These are phyloP conservation scores for Tetrapyrgos nigripes DNA, from an alignment of 1,284 basidiomycete genomes.

Conservation along the genomic window DNA sequence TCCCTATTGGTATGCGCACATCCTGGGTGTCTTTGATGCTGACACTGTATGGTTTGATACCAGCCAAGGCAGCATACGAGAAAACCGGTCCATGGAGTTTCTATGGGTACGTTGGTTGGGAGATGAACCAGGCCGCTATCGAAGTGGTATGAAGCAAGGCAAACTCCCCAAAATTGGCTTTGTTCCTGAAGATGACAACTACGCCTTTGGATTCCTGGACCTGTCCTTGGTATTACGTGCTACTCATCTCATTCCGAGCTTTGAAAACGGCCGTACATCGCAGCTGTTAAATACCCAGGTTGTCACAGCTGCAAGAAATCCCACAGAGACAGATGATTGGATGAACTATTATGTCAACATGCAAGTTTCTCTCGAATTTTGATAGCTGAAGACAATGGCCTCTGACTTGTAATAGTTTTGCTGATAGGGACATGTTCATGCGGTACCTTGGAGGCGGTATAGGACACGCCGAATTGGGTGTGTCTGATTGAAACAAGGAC, in stretches of 20 bases:
- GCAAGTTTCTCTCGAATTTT: background rate
- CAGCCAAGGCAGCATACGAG: background rate
- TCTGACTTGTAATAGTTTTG: background rate
- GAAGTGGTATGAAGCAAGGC: background rate
- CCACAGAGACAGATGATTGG: background rate
- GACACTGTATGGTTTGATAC: background rate
- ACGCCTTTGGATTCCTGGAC: slow-evolving; percentile 6
- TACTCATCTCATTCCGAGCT: slow-evolving; percentile 3
- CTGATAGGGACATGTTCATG: slow-evolving; percentile 12
- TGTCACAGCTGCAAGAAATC: background rate
- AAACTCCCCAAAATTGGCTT: slow-evolving; percentile 5
- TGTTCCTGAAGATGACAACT: background rate
- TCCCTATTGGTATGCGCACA: slow-evolving; percentile 8
- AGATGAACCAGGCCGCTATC: background rate
- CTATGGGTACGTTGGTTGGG: slow-evolving; percentile 5
- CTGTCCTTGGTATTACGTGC: background rate
- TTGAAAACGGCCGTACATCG: background rate
- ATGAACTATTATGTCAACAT: background rate
- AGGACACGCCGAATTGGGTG: background rate
- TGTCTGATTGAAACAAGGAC: no score
- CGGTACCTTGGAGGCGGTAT: slow-evolving; percentile 2
- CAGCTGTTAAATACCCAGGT: background rate
- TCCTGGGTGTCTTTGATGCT: slow-evolving; percentile 5
- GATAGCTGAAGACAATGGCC: background rate
- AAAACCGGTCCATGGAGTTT: slow-evolving; percentile 2